Evolutionary conservation across 441 rosid species (phyloP), one percentile per base, ranked within the genome.

Genomic region (Populus hybrid): DNA sequence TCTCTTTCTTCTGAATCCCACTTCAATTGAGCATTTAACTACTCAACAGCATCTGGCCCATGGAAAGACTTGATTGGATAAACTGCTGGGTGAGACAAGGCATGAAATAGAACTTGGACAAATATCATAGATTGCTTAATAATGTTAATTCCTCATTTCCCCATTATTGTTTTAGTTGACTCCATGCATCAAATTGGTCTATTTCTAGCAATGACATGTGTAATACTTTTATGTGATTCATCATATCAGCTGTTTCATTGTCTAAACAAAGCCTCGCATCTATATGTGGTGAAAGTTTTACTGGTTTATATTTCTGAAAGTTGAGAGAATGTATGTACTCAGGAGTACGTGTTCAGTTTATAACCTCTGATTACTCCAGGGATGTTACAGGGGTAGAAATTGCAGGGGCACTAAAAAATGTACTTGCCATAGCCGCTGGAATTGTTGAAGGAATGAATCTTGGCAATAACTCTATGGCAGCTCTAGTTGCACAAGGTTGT

Each of bases 371-470:
- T 90, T 81, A 87, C 83, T 90, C 83, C 97, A 95, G 97, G 87
- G 98, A 95, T 88, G 98, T 95, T 82, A 93, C 89, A 88, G 98
- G 98, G 83, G 97, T 95, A 80, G 97, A 95, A 88, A 95, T 93
- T 77, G 93, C 97, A 5, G 99, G 97, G 80, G 99, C 99, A 42
- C 89, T 95, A 50, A 93, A 95, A 88, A 95, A 93, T 86, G 98
- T 95, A 73, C 89, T 95, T 16, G 98, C 99, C 61, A 93, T 93
- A 81, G 99, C 98, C 35, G 98, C 97, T 71, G 99, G 99, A 72
- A 95, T 93, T 78, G 97, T 93, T 83, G 97, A 90, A 75, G 98
- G 99, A 73, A 89, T 95, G 98, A 78, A 92, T 78, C 98, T 95
- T 9, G 97, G 99, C 63, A 88, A 93, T 88, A 93, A 95, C 84